Base-by-base conservation (phyloP, 352 stramenopile genomes). In the Elongisporangium undulatum region DNA sequence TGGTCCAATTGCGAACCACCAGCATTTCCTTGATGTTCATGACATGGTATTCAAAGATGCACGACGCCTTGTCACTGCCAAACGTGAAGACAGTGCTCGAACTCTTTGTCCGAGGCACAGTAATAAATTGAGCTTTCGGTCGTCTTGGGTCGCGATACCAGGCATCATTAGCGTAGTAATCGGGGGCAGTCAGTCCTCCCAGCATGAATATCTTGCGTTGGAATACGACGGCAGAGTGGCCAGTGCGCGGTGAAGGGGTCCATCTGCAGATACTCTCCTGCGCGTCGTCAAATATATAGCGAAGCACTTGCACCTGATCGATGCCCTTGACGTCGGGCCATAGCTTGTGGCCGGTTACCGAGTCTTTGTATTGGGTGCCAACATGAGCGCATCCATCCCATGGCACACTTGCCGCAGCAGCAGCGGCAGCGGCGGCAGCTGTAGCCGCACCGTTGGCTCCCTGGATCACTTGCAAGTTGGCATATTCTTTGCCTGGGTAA, bases 31-130 rank as follows among this genome's bases (percentile, higher is more conserved):
- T 75, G 49, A 78, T 66, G 65, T 97, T 80, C 22, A 90, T 74
- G 29, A 98, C 68, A 63, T 97, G 90, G 63, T 98, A 98, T 69
- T 98, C 88, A 62, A 98, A 98, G 26, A 96, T 80, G 51, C 84
- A 90, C 26, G 87, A 89, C 1, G 76, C 66, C 49, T 98, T 87
- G 59, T 97, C 90, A 57, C 85, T 92, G 39, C 84, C 75, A 45
- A 98, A 98, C 7, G 64, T 72, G 58, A 98, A 98, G 20, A 75
- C 63, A 13, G 77, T 96, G 34, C 90, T 73, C 12, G 82, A 85
- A 22, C 77, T 83, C 29, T 62, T 66, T 26, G 70, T 90, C 2
- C 64, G 55, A 13, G 82, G 82, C 22, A 72, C 61, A 29, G 73
- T 55, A 16, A 74, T 84, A 49, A 92, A 78, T 50, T 82, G 70